Base-by-base conservation (phyloP, 2,329 filamentous ascomycete species). In the Monascus ruber region DNA sequence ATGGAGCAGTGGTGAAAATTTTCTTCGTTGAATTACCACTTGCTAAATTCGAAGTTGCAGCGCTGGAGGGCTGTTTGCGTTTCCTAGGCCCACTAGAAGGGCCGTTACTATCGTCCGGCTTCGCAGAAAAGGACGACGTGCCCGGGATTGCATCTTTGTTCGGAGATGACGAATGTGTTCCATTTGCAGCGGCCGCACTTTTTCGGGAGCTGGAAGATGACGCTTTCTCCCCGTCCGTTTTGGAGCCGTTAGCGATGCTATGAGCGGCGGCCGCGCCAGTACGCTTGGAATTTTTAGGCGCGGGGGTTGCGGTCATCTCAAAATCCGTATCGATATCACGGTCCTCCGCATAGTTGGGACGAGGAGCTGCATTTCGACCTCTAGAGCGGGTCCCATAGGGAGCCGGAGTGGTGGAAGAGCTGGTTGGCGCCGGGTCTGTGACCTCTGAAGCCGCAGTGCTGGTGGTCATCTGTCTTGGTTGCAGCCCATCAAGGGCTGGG, bases 311-410 rank as follows among this genome's bases (percentile, higher is more conserved):
- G 17, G 52, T 46, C 36, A 55, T 75, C 54, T 95, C 89, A 60
- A 87, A 85, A 59, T 96, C 91, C 63, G 85, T 79, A 54, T 96
- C 89, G 50, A 88, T 72, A 62, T 95, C 89, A 65, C 77, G 84
- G 64, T 89, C 85, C 66, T 98, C 91, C 37, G 91, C 89, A 64
- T 98, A 98, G 65, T 98, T 98, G 49, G 83, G 80, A 50, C 91
- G 83, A 51, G 83, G 74, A 49, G 75, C 78, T 54, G 83, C 83
- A 42, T 77, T 81, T 55, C 88, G 82, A 64, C 94, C 94, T 60
- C 91, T 83, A 52, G 88, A 95, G 54, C 88, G 83, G 59, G 91
- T 98, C 55, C 89, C 89, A 64, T 98, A 95, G 35, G 79, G 80
- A 50, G 78, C 79, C 37, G 81, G 69, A 26, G 65, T 68, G 48